Conservation (phyloP, 1,139 yeast species). For the Pichia sp. region DNA sequence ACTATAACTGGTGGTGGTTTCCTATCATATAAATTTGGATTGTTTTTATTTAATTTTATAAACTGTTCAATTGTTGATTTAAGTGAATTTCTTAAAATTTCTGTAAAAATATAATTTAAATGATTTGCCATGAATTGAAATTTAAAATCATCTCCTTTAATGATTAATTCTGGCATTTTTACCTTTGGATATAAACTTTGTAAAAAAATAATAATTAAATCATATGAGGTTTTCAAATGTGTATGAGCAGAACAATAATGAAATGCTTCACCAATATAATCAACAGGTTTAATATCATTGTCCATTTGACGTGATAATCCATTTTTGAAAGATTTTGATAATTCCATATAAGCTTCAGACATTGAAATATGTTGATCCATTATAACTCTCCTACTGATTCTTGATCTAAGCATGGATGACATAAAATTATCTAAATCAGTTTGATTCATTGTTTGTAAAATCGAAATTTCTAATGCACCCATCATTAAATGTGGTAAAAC, state of each 20-base stretch:
- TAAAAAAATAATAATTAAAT: constrained; percentile 41
- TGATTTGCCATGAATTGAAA: constrained; percentile 86
- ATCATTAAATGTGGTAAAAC: constrained; percentile 84
- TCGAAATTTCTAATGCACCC: constrained; percentile 85
- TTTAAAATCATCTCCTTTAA: constrained; percentile 61
- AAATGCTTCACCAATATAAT: constrained; percentile 82
- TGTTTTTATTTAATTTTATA: constrained; percentile 17
- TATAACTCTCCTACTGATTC: constrained; percentile 84
- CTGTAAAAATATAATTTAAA: constrained; percentile 79
- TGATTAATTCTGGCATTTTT: constrained; percentile 65
- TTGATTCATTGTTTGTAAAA: constrained; percentile 56
- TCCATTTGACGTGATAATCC: constrained; percentile 8
- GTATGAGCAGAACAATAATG: constrained; percentile 72
- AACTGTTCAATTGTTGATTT: constrained; percentile 28
- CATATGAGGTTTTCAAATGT: constrained; percentile 53
- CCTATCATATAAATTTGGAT: constrained; percentile 24
- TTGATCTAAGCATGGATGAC: constrained; percentile 70
- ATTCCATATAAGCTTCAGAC: constrained; percentile 49
- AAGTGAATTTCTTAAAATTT: constrained; percentile 73
- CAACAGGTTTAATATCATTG: constrained; percentile 41
- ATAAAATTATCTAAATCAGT: constrained; percentile 62
- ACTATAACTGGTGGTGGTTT: constrained; percentile 65
- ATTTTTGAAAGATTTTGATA: constrained; percentile 22
- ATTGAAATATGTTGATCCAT: constrained; percentile 86
- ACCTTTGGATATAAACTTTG: constrained; percentile 45